A percentile compares a stretch with the other conserved stretches of the same genome.
These are phyloP conservation scores for Sugiyamaella qingdaonensis DNA, from an alignment of 805 yeast species.

Conservation along the genomic window DNA sequence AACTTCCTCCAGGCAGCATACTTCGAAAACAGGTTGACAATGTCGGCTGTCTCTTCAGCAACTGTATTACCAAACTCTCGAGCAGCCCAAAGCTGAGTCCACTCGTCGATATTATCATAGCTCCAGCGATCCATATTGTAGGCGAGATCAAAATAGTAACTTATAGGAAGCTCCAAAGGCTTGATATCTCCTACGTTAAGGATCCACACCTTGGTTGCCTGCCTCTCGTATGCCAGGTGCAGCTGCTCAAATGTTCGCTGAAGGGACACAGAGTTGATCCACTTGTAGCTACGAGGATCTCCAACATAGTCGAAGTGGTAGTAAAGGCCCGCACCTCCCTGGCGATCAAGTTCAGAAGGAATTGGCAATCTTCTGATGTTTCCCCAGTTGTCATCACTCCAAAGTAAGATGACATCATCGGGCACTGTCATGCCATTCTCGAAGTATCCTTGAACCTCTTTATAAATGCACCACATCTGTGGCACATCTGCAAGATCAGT, in stretches of 20 bases:
- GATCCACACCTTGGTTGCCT: slow-evolving; percentile 26
- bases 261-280: slow-evolving; percentile 29
- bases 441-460: slow-evolving; percentile 16
- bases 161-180: slow-evolving; percentile 28
- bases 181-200: slow-evolving; percentile 31
- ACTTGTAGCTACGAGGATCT: slow-evolving; percentile 29
- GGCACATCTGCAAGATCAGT: slow-evolving; percentile 7
- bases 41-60: slow-evolving; percentile 13
- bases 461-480: slow-evolving; percentile 19
- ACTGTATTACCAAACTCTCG: slow-evolving; percentile 9
- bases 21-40: slow-evolving; percentile 7
- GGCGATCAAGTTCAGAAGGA: slow-evolving; percentile 22
- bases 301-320: slow-evolving; percentile 33
- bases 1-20: slow-evolving; percentile 18
- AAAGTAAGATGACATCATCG: slow-evolving; percentile 24
- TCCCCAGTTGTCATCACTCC: slow-evolving; percentile 33
- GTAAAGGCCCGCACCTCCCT: slow-evolving; percentile 33
- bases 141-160: slow-evolving; percentile 22
- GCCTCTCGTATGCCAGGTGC: slow-evolving; percentile 24
- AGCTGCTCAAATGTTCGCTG: slow-evolving; percentile 29
- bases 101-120: slow-evolving; percentile 7
- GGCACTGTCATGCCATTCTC: slow-evolving; percentile 16
- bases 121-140: slow-evolving; percentile 16
- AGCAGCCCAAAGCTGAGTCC: slow-evolving; percentile 16
- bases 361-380: slow-evolving; percentile 28